phyloP scores from a whole-genome alignment of 2,329 filamentous ascomycete genomes.

The Emergomyces pasteurianus region DNA sequence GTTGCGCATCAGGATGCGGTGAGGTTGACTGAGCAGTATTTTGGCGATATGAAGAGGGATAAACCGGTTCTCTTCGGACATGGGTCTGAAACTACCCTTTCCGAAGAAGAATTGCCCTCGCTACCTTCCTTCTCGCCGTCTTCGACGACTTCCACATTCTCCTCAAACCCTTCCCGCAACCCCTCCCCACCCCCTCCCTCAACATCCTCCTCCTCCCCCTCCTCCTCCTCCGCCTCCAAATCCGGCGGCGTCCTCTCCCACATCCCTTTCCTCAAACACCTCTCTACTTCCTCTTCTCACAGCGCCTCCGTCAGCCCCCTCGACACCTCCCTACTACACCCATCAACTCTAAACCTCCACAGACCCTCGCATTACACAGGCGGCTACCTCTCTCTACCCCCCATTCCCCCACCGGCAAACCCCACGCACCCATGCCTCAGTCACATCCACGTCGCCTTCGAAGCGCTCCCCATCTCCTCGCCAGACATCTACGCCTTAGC shows the following conservation, averaged over 20 bases:
- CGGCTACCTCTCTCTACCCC: constrained; percentile 76
- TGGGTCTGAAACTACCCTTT: constrained; percentile 44
- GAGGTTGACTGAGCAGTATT: constrained; percentile 66
- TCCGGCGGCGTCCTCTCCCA: constrained; percentile 56
- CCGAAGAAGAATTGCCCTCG: constrained; percentile 22
- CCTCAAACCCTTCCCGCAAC: constrained; percentile 13
- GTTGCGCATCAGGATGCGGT: constrained; percentile 74
- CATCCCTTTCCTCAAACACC: constrained; percentile 80
- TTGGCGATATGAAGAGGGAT: constrained; percentile 71
- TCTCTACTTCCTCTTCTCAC: constrained; percentile 60
- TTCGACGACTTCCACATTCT: constrained; percentile 25
- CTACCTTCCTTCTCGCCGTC: constrained; percentile 25
- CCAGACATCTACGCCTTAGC: constrained; percentile 94
- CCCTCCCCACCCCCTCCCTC: too few relatives aligned
- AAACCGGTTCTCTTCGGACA: constrained; percentile 41
- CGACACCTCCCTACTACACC: constrained; percentile 34
- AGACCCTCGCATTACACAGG: constrained; percentile 76
- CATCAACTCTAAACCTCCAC: constrained; percentile 44
- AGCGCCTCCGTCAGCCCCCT: constrained; percentile 44
- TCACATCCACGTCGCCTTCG: constrained; percentile 91
- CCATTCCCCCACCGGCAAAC: constrained; percentile 64
- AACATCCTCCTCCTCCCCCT: constrained; percentile 16
- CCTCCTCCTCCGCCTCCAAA: constrained; percentile 34
- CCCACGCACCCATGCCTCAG: constrained; percentile 70
- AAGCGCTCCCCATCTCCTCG: constrained; percentile 80